Conservation (phyloP, 2,329 filamentous ascomycete species). For the Colletotrichum liriopes region DNA sequence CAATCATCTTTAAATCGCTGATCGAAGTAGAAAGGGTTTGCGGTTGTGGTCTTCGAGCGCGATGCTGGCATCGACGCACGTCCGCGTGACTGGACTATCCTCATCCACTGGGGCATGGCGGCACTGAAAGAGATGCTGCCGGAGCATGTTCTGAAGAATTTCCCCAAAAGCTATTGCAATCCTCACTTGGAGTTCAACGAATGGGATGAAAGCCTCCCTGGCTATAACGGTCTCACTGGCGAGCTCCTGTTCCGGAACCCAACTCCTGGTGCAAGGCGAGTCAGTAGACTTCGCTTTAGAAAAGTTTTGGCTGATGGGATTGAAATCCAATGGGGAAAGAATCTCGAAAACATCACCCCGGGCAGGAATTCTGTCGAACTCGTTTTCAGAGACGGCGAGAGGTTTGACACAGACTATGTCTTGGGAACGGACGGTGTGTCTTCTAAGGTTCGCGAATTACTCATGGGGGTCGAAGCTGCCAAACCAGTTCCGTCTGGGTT, state of each 20-base stretch:
- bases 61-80: conserved; percentile 50
- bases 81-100: conserved; percentile 57
- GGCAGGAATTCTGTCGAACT: conserved; percentile 44
- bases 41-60: conserved; percentile 51
- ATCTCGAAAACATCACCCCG: conserved; percentile 18
- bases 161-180: conserved; percentile 54
- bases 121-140: conserved; percentile 54
- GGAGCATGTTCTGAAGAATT: conserved; percentile 47
- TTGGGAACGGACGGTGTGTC: conserved; percentile 53
- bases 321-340: conserved; percentile 52
- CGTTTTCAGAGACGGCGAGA: conserved; percentile 48
- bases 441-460: conserved; percentile 50
- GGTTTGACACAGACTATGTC: conserved; percentile 47
- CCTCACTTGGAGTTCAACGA: conserved; percentile 52
- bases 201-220: conserved; percentile 50
- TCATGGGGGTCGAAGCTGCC: conserved; percentile 49
- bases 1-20: not conserved
- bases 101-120: conserved; percentile 58
- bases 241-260: conserved; percentile 53
- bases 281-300: conserved; percentile 54
- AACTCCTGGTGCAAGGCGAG: conserved; percentile 52
- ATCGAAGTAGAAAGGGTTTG: conserved; percentile 50
- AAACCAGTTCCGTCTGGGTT: conserved; percentile 47
- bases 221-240: conserved; percentile 55
- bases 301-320: conserved; percentile 51